phyloP scores from a whole-genome alignment of 768 basidiomycete genomes.

The Boletus sp. region DNA sequence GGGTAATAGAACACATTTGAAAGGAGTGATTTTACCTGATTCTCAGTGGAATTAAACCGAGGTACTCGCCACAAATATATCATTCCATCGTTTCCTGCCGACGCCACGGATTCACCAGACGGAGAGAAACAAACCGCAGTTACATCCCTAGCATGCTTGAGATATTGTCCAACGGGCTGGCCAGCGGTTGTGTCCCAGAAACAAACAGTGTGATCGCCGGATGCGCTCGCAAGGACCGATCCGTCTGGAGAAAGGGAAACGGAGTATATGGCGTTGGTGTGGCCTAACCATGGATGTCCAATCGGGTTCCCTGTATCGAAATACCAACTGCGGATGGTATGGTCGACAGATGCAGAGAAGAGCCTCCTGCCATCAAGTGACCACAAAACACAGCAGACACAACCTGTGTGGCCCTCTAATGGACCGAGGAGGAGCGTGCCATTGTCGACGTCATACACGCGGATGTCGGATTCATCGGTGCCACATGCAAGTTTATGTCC shows the following conservation, averaged over 20 bases:
- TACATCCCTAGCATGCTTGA: background rate
- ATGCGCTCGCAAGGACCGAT: slow-evolving; percentile 2
- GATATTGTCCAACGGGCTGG: background rate
- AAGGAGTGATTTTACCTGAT: background rate
- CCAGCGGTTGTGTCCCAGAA: slow-evolving; percentile 3
- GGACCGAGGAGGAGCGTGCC: too few relatives aligned
- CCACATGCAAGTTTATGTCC: slow-evolving; percentile 1
- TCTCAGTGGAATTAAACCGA: background rate
- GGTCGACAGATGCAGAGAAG: background rate
- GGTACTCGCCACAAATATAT: background rate
- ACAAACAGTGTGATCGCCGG: background rate
- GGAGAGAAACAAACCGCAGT: background rate
- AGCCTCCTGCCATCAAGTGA: background rate
- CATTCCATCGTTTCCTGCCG: background rate
- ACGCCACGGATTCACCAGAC: background rate
- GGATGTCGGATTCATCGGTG: background rate
- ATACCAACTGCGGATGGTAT: slow-evolving; percentile 10
- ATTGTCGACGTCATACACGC: background rate
- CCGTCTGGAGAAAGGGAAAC: slow-evolving; percentile 1
- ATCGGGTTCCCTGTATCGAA: background rate
- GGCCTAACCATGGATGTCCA: slow-evolving; percentile 12
- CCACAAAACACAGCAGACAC: background rate
- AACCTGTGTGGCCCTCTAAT: too few relatives aligned
- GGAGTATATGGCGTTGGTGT: background rate
- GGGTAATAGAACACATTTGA: background rate